Percentiles rank a stretch among this genome's conserved stretches.
Conservation (phyloP, 2,329 filamentous ascomycete species). For the Epichloe typhina region DNA sequence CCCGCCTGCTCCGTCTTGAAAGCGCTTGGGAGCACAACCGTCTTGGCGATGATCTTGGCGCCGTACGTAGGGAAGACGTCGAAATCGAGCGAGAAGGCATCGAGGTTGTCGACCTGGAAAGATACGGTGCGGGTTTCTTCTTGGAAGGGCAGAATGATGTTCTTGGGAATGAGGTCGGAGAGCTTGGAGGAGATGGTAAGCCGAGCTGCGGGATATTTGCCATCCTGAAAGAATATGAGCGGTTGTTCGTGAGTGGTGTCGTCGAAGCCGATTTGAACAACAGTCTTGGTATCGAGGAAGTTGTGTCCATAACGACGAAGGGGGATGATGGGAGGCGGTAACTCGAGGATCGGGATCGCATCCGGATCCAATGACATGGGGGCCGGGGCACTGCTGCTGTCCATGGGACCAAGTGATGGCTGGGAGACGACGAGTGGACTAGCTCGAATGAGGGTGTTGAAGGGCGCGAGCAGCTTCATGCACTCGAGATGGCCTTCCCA, state of each 20-base stretch:
- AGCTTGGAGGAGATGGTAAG: constrained; percentile 94
- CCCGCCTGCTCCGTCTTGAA: constrained; percentile 59
- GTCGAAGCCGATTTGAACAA: constrained; percentile 85
- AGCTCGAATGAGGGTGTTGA: constrained; percentile 29
- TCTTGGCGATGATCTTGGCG: constrained; percentile 93
- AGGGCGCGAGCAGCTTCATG: constrained; percentile 70
- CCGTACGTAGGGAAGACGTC: constrained; percentile 97
- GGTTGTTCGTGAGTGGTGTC: constrained; percentile 58
- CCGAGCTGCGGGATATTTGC: constrained; percentile 88
- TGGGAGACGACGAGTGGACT: constrained; percentile 32
- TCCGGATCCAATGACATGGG: constrained; percentile 65
- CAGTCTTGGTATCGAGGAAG: constrained; percentile 94
- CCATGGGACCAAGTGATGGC: constrained; percentile 29
- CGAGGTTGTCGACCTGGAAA: constrained; percentile 89
- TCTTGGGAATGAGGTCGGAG: constrained; percentile 91
- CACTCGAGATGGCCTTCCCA: constrained; percentile 96
- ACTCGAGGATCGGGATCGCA: constrained; percentile 79
- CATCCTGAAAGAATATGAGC: constrained; percentile 91
- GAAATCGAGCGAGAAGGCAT: constrained; percentile 89
- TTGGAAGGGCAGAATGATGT: constrained; percentile 87
- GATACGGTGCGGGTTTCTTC: constrained; percentile 89
- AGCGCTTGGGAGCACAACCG: constrained; percentile 75
- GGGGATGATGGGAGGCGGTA: constrained; percentile 93
- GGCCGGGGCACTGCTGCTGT: constrained; percentile 36
- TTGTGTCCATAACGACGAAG: constrained; percentile 93